Conservation (phyloP, 192 early-diverging fungal species). For the Backusella parvicylindrica region DNA sequence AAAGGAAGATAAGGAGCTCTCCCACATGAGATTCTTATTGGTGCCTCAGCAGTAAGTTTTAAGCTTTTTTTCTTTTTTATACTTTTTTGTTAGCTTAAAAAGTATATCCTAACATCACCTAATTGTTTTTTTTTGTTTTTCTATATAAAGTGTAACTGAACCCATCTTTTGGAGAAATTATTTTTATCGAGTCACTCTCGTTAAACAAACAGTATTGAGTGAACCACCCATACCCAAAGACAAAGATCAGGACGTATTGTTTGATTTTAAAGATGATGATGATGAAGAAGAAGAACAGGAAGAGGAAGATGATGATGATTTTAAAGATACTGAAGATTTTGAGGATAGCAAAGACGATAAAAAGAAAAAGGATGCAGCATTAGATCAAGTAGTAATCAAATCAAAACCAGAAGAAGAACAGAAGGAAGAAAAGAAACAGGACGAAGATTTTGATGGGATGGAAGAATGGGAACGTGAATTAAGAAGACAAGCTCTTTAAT, state of each 20-base stretch:
- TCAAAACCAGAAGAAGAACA: background rate
- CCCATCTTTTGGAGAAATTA: slow-evolving; percentile 65
- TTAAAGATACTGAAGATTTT: background rate
- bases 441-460: slow-evolving; percentile 6
- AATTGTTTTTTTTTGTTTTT: too few relatives aligned
- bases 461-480: slow-evolving; percentile 41
- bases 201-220: slow-evolving; percentile 49
- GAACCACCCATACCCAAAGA: background rate
- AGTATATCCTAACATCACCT: background rate
- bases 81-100: background rate
- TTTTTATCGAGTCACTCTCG: slow-evolving; percentile 61
- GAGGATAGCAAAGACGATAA: background rate
- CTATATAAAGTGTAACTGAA: slow-evolving; percentile 48
- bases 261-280: slow-evolving; percentile 7
- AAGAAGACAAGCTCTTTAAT: slow-evolving; percentile 15
- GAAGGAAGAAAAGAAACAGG: background rate
- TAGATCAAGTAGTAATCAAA: too few relatives aligned
- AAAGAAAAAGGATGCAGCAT: background rate
- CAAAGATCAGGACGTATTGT: slow-evolving; percentile 21
- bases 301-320: slow-evolving; percentile 5
- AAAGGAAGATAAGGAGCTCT: slow-evolving; percentile 49
- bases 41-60: slow-evolving; percentile 58
- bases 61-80: background rate
- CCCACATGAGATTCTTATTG: slow-evolving; percentile 62
- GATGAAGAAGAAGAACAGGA: background rate